Percentiles rank a stretch among this genome's conserved stretches.
These are phyloP conservation scores for Colletotrichum horii DNA, from an alignment of 2,329 filamentous ascomycete species.

Conservation along the genomic window DNA sequence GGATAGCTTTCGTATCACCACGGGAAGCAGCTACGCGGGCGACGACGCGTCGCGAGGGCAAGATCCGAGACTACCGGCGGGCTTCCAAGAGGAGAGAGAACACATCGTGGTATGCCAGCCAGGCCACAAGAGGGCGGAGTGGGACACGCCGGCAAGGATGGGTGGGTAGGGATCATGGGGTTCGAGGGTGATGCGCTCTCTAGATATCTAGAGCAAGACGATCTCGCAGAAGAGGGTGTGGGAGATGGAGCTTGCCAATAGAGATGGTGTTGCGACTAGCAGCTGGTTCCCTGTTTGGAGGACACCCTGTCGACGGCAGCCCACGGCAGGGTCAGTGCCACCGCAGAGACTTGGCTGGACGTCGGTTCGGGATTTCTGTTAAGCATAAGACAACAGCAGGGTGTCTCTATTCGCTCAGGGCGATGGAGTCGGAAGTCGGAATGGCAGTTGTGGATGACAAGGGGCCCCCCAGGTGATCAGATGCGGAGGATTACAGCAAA, in stretches of 20 bases:
- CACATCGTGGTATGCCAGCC: background rate
- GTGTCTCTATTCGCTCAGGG: background rate
- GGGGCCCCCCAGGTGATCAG: background rate
- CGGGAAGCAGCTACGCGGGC: background rate
- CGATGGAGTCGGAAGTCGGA: constrained; percentile 15
- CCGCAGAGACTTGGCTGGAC: background rate
- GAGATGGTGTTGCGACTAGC: background rate
- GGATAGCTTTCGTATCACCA: background rate
- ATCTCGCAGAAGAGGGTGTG: constrained; percentile 22
- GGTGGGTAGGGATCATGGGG: constrained; percentile 22
- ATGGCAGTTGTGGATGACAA: constrained; percentile 15
- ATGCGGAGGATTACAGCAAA: background rate
- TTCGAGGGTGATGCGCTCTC: constrained; percentile 7
- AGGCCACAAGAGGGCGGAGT: background rate
- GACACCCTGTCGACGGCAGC: background rate
- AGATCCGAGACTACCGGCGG: constrained; percentile 19
- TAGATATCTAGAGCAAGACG: constrained; percentile 10
- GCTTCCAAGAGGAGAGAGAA: background rate
- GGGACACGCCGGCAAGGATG: constrained; percentile 12
- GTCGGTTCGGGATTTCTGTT: constrained; percentile 6
- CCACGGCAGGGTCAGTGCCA: constrained; percentile 2
- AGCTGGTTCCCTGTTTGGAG: constrained; percentile 12
- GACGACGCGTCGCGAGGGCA: constrained; percentile 7
- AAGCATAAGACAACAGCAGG: constrained; percentile 16
- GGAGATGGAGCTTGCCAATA: background rate